Percentiles rank a stretch among this genome's conserved stretches.
Evolutionary conservation across 1,139 yeast genomes (phyloP).

Genomic region (Pichia kudriavzevii): DNA sequence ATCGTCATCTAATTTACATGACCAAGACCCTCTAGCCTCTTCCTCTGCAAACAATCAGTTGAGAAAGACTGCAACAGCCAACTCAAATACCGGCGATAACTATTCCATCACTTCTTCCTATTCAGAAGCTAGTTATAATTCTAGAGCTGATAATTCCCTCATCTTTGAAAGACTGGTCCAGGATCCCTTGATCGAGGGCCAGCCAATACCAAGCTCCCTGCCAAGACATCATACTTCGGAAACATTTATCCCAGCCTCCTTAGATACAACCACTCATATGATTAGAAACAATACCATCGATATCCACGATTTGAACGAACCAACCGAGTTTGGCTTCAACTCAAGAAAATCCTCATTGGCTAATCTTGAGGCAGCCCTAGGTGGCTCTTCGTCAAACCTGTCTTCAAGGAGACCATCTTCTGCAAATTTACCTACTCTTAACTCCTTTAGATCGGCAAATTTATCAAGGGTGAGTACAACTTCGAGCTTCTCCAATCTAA

Average conservation of each 20-base stretch:
- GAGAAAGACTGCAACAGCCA: too few relatives aligned
- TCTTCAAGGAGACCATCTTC: conserved; percentile 15
- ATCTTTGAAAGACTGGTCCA: conserved; percentile 63
- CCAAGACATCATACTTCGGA: conserved; percentile 49
- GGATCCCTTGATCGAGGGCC: conserved; percentile 33
- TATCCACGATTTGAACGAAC: conserved; percentile 3
- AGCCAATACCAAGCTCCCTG: conserved; percentile 24
- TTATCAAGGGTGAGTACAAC: conserved; percentile 18
- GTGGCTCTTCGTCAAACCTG: too few relatives aligned
- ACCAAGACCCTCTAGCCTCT: too few relatives aligned
- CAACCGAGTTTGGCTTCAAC: conserved; percentile 53
- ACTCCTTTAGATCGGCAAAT: conserved; percentile 17
- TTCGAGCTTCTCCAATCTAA: conserved; percentile 22
- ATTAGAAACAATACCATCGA: conserved; percentile 5
- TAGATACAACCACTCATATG: conserved; percentile 64
- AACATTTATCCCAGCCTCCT: conserved; percentile 74
- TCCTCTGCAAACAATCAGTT: too few relatives aligned
- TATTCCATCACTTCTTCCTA: conserved; percentile 12
- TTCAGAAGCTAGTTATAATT: conserved; percentile 6
- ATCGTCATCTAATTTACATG: too few relatives aligned
- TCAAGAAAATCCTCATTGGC: conserved; percentile 57
- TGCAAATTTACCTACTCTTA: conserved; percentile 11
- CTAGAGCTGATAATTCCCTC: conserved; percentile 29
- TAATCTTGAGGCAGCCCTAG: conserved; percentile 48
- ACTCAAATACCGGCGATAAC: conserved; percentile 9